Base-by-base conservation (phyloP, 768 basidiomycete species). In the Lyophyllum semitale region DNA sequence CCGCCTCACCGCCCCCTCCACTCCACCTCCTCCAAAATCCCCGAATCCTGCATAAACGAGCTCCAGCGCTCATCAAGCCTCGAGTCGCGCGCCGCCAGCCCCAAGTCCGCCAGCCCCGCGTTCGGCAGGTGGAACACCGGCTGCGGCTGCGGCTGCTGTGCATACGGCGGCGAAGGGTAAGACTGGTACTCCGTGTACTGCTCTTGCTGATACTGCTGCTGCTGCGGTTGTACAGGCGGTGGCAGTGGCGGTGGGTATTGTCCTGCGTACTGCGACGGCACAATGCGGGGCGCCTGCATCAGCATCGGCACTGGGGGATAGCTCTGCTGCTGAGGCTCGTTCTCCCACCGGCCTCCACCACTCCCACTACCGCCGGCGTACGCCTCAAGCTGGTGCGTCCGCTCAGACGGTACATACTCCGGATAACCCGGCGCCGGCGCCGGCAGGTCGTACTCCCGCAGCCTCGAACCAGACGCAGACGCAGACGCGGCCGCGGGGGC, bases 21-120 rank as follows among this genome's bases (percentile, higher is more conserved):
- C 43, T 66, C 54, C 8, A 66, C 58, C n/a, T 65, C 73, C 23
- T 72, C 73, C 51, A 73, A 53, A 9, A 73, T 48, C 1, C 83
- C 80, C 8, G 79, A 81, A 51, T 84, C 79, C 22, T 80, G 78
- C 82, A 86, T 82, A 61, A 86, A 85, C 26, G 78, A 79, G 51
- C 78, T 78, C 84, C 84, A 86, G 22, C 82, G 71, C 62, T 82
- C 81, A 48, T 83, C 82, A 35, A 85, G 62, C 33, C 81, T 70
- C 41, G 82, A 81, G 55, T 79, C 79, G 22, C 81, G 72, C 9
- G 84, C 72, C 4, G 84, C 83, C 23, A 89, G 70, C 7, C 88
- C 88, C 3, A 89, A 74, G 51, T 83, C 77, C 0, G 83, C 79
- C 17, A 88, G 69, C 49, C 84, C 83, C 17, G 76, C 58, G 41